Base-by-base conservation (phyloP, 176 grass and related monocot genomes). In the Phyllostachys edulis region DNA sequence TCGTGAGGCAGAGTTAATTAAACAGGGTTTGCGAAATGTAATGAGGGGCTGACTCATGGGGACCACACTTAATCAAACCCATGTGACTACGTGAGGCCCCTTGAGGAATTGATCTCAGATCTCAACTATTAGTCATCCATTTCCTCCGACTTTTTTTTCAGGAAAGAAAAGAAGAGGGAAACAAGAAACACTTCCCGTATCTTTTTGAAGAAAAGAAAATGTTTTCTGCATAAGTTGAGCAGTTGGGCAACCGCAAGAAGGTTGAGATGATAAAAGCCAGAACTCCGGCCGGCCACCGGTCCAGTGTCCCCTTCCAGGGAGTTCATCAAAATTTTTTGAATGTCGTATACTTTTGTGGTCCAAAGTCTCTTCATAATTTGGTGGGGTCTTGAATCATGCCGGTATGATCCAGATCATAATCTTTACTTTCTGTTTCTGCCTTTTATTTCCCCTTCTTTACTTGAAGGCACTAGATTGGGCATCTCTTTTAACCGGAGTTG, bases 341-440 rank as follows among this genome's bases (percentile, higher is more conserved):
- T 42, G 10, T 27, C 18, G 29, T 37, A 74, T 72, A 42, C 74
- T 36, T 66, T 1, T 9, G 85, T 87, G 77, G 77, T 74, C 77
- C 77, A 80, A 29, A 34, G 40, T 9, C 17, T 0, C 46, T 32
- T 71, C 34, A 45, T 26, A 42, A 39, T 39, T 57, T 5, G 0
- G 77, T 74, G 59, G 77, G 85, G 37, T 52, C 77, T 45, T 67
- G 69, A 87, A 87, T 80, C 38, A 87, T 73, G 47, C 46, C 36
- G 16, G 24, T 54, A 86, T 80, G 59, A 80, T 86, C 67, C 9
- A 71, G 36, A 63, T 50, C 50, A 66, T 38, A 12, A 11, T 36
- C 7, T 80, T 73, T 41, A 65, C 77, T 54, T 44, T 56, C 37
- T 57, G 37, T 44, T 59, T 71, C 1, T 36, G 46, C 14, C 1